Base-by-base conservation (phyloP, 116 monocot genomes). In the Zostera marina region DNA sequence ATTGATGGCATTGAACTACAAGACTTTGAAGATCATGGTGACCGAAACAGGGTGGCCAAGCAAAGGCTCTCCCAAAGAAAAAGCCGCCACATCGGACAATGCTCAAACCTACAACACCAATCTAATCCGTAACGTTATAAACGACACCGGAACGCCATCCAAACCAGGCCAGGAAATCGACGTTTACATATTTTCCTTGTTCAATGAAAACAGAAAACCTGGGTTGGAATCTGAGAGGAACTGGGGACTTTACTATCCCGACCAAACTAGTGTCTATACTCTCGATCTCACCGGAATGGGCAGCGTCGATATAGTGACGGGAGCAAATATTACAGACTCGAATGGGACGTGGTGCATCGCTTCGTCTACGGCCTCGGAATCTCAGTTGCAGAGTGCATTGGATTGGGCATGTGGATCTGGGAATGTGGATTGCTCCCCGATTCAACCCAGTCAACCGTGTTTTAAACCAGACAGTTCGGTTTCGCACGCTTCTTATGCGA, bases 131-230 rank as follows among this genome's bases (percentile, higher is more conserved):
- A 87, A 83, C 58, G 74, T 92, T 9, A 73, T 87, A 44, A 87
- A 92, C 65, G 58, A 92, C 53, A 87, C 87, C 0, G 92, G 92
- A 5, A 92, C 92, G n/a, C 92, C 92, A 7, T 83, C 76, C 16
- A 92, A 81, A 67, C 83, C 92, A 3, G 83, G 87, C 6, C 78
- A 76, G 41, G 83, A 74, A 66, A 81, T 87, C 8, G 92, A 92
- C 72, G 65, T 77, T 48, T 92, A 87, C 42, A 68, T 92, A 53
- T 92, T 92, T 59, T 92, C 92, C 8, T 56, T 92, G 44, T 92
- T 92, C 68, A 92, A 92, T 64, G 92, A 92, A 65, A 92, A 92
- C 22, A 76, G 83, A 60, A 92, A 92, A 49, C 87, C 92, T n/a
- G 92, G 92, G 12, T 67, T 92, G 61, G 79, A 69, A 54, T 87